Conservation (phyloP, 768 basidiomycete genomes). For the Suillus plorans region DNA sequence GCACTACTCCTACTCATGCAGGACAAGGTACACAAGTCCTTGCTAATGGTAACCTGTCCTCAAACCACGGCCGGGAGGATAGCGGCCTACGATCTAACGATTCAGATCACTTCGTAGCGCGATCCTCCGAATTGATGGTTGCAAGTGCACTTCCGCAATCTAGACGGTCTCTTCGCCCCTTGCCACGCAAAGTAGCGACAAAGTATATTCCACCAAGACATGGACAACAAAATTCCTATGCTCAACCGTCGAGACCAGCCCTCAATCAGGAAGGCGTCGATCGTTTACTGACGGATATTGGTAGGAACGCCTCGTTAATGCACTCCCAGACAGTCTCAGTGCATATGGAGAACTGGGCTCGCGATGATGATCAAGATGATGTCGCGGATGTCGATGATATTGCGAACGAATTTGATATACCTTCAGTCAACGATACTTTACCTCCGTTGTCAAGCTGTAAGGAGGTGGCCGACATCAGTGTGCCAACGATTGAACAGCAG, state of each 20-base stretch:
- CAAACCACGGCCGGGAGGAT: background rate
- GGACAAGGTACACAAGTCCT: background rate
- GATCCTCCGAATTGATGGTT: background rate
- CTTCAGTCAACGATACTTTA: constrained; percentile 15
- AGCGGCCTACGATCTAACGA: background rate
- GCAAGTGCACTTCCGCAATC: background rate
- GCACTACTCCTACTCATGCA: background rate
- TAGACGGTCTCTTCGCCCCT: constrained; percentile 15
- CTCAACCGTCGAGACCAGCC: background rate
- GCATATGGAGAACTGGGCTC: constrained; percentile 23
- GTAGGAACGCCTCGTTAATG: constrained; percentile 14
- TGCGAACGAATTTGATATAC: constrained; percentile 8
- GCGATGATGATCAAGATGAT: constrained; percentile 22
- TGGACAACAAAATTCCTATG: background rate
- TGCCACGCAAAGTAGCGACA: constrained; percentile 18
- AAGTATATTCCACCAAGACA: background rate
- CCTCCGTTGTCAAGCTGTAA: constrained; percentile 8
- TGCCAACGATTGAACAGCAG: background rate
- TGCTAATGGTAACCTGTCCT: background rate
- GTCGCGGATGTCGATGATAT: constrained; percentile 4
- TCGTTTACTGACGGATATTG: constrained; percentile 19
- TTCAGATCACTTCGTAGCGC: background rate
- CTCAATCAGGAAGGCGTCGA: constrained; percentile 12
- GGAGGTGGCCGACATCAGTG: background rate
- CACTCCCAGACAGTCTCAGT: background rate